These are phyloP conservation scores for Eucalyptus coolabah DNA, from an alignment of 345 rosid genomes.

Conservation along the genomic window DNA sequence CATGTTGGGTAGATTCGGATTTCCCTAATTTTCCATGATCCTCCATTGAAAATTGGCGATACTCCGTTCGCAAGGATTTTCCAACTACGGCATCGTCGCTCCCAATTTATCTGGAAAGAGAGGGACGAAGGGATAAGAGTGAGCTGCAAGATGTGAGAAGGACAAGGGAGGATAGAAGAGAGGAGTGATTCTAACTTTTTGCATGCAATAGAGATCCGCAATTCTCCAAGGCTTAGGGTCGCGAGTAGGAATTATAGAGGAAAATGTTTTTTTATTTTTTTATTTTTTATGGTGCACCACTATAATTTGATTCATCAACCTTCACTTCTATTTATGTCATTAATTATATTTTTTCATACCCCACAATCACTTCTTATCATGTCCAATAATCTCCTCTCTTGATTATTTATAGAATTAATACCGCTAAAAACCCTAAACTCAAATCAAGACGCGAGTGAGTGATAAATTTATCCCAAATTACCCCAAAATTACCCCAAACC, in stretches of 20 bases:
- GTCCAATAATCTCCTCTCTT: not conserved
- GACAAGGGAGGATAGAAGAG: not conserved
- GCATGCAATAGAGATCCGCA: not conserved
- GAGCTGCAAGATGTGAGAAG: not conserved
- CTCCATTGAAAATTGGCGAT: not conserved
- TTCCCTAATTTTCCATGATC: not conserved
- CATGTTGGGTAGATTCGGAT: not conserved
- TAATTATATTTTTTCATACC: not conserved
- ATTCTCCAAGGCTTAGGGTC: not conserved
- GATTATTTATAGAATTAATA: not conserved
- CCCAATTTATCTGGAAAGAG: not conserved
- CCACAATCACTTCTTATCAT: not conserved
- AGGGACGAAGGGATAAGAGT: not conserved
- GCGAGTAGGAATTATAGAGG: not conserved
- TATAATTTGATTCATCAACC: not conserved
- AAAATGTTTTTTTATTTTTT: not conserved
- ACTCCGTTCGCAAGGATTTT: fast-evolving
- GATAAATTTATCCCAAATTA: too few species aligned
- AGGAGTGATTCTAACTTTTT: not conserved
- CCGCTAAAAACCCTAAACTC: too few species aligned
- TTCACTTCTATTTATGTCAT: not conserved
- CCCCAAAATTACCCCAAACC: fast-evolving
- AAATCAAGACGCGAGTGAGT: fast-evolving
- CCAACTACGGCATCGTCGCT: not conserved
- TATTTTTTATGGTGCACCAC: not conserved